Base-by-base conservation (phyloP, 2,329 filamentous ascomycete species). In the Trichoderma semiorbis region DNA sequence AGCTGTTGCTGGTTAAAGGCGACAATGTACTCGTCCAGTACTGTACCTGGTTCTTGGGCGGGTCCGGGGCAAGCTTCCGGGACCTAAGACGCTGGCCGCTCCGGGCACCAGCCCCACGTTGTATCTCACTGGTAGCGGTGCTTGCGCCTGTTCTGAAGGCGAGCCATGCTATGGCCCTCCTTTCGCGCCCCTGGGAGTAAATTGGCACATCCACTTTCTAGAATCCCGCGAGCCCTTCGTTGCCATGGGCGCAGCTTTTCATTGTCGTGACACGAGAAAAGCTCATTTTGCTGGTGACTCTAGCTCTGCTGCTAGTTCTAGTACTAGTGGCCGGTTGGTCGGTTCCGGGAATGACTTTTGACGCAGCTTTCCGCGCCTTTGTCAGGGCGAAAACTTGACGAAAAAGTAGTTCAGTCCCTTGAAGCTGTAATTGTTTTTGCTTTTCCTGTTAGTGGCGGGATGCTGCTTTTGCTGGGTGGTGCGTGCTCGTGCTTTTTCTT, bases 51-150 rank as follows among this genome's bases (percentile, higher is more conserved):
- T 26, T 58, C 43, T 24, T 5, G 47, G n/a, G 73, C 64, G 73
- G 73, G 71, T 50, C 73, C 72, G 69, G 71, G 73, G 73, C 47
- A 71, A 47, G 69, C 73, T 74, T 73, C 73, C 73, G 72, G 64
- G 47, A 57, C 53, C 61, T 28, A 63, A 30, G 55, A 34, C 28
- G 55, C 28, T 53, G 30, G 66, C 57, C 62, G 67, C 32, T 62
- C 28, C 50, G 53, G 61, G 39, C 39, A 62, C 21, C 24, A 39
- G 73, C 64, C 68, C 71, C 73, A 74, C 71, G 72, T 72, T 64
- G 71, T 36, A 36, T 50, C 50, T 69, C 16, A 58, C 68, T 60
- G 28, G 18, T 32, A 60, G 28, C 18, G 28, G 55, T 58, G 21
- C 53, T 57, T 18, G 28, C 30, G 10, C 34, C 55, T 57, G 16